Evolutionary conservation across 2,329 filamentous ascomycete species (phyloP).

Genomic region (Thyridium curvatum): DNA sequence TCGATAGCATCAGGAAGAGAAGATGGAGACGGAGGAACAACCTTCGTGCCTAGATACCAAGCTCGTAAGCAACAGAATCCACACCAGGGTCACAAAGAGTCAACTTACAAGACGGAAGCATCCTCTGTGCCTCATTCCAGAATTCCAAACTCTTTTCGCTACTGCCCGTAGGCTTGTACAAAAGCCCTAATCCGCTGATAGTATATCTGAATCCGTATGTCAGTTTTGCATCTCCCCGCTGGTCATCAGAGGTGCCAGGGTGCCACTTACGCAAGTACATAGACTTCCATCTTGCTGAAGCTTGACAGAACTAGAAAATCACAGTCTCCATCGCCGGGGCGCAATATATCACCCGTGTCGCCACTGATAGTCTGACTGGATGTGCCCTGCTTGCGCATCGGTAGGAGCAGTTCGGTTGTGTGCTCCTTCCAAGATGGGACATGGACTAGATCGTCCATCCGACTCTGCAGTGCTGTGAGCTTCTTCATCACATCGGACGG

Average conservation of each 20-base stretch:
- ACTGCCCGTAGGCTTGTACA: slow-evolving; percentile 26
- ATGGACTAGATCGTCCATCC: slow-evolving; percentile 49
- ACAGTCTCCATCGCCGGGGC: slow-evolving; percentile 35
- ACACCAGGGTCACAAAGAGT: not conserved
- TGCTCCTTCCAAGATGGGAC: slow-evolving; percentile 37
- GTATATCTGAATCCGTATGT: slow-evolving; percentile 41
- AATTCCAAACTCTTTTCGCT: slow-evolving; percentile 29
- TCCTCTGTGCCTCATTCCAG: slow-evolving; percentile 30
- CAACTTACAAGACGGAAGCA: slow-evolving; percentile 25
- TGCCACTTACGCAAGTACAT: slow-evolving; percentile 44
- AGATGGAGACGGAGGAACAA: slow-evolving; percentile 27
- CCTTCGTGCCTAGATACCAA: slow-evolving; percentile 10
- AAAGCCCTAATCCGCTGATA: slow-evolving; percentile 44
- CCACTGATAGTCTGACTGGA: slow-evolving; percentile 45
- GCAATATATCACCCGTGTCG: slow-evolving; percentile 50
- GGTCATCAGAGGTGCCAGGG: not conserved
- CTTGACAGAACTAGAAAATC: slow-evolving; percentile 56
- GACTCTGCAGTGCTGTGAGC: slow-evolving; percentile 53
- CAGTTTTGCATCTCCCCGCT: slow-evolving; percentile 7
- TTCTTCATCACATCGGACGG: slow-evolving; percentile 53
- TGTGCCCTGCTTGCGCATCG: slow-evolving; percentile 44
- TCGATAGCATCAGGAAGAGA: slow-evolving; percentile 50
- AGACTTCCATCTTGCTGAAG: slow-evolving; percentile 53
- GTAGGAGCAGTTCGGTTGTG: slow-evolving; percentile 45
- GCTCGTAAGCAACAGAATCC: slow-evolving; percentile 1